Conservation (phyloP, 2,329 filamentous ascomycete genomes). For the Diaporthe nobilis region DNA sequence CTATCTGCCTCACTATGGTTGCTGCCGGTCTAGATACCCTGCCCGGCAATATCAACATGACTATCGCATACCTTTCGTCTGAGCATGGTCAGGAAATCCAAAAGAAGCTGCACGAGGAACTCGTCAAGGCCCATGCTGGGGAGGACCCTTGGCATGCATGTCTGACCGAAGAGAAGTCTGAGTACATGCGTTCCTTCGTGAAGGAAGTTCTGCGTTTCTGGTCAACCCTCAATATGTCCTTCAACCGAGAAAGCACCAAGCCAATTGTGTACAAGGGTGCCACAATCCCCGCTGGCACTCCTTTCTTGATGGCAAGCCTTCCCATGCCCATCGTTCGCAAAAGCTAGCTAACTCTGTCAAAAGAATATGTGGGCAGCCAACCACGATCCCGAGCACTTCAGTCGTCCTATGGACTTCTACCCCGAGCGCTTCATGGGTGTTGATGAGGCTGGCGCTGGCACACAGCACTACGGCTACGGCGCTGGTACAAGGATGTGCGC, state of each 20-base stretch:
- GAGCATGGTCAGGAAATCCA: constrained; percentile 5
- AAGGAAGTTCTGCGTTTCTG: constrained; percentile 14
- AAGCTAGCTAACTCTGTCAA: neutral
- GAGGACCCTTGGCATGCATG: constrained; percentile 5
- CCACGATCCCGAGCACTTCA: constrained; percentile 17
- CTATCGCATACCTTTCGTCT: constrained; percentile 18
- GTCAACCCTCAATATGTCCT: constrained; percentile 6
- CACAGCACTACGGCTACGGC: constrained; percentile 5
- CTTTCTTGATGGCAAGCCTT: neutral
- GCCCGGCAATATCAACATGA: neutral
- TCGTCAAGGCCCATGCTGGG: neutral
- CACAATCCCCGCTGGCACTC: neutral
- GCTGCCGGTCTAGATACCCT: constrained; percentile 1
- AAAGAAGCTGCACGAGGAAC: neutral
- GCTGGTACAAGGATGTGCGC: constrained; percentile 7
- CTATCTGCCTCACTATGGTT: constrained; percentile 11
- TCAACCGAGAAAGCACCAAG: constrained; percentile 2
- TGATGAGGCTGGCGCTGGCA: constrained; percentile 1
- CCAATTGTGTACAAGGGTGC: constrained; percentile 3
- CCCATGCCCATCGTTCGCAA: neutral
- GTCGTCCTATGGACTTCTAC: neutral
- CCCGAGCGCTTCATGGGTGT: constrained; percentile 12
- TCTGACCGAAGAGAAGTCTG: neutral
- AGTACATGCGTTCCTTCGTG: neutral
- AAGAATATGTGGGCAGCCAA: constrained; percentile 19